Evolutionary conservation across 257 asterid genomes (phyloP), one percentile per base, ranked within the genome.

Genomic region (Solanum corneliomulleri): DNA sequence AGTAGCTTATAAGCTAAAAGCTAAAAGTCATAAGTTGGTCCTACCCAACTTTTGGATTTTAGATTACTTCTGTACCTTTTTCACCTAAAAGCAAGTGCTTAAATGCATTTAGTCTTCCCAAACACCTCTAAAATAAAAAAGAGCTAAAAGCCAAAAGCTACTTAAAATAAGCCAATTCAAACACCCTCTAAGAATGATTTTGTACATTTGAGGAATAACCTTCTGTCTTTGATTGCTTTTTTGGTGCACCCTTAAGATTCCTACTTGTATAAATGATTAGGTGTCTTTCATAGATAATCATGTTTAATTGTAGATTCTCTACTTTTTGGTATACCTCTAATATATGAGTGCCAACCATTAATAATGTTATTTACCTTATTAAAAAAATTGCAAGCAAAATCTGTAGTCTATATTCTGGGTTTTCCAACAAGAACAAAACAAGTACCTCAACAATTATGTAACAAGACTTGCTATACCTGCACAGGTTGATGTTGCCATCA

Each of bases 401-500:
- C 66, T 31, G 69, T 49, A 29, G 16, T 25, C 21, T 16, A 29
- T 81, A 14, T 47, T 20, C 29, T 81, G 68, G 69, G 25, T 49
- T 49, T 31, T 20, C 29, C 69, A 29, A 81, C 85, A 81, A 81
- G 69, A 81, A 31, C 11, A 49, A 47, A 29, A 49, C 85, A 31
- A 81, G 69, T 29, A 49, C 85, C 85, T 31, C 85, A 81, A 20
- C 62, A 5, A 45, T 85, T n/a, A 27, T 71, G 58, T 68, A 64
- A 68, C 41, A 64, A 33, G 52, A 84, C 68, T 33, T 69, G 31
- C 66, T 83, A 58, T 83, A 80, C 78, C 91, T 88, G 87, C 71
- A 86, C 93, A 97, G 99, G 98, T 97, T 27, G 99, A 97, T 91
- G 98, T 97, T 87, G 96, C 98, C 86, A 91, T 97, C 86, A 90